These are phyloP conservation scores for Brasilioporus rufonigricans DNA, from an alignment of 768 basidiomycete genomes.

Conservation along the genomic window DNA sequence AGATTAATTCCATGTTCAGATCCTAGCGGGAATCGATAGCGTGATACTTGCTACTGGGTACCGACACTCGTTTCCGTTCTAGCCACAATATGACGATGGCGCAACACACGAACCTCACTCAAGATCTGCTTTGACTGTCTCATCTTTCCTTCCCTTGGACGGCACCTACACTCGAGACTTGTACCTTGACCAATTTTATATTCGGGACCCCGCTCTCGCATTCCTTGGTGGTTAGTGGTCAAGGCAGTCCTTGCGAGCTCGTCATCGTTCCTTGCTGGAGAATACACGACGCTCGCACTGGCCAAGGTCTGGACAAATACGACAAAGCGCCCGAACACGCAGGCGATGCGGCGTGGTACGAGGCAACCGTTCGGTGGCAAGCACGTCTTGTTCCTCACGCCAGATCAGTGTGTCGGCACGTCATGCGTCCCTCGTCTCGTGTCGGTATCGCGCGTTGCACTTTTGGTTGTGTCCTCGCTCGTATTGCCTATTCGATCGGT, in stretches of 20 bases:
- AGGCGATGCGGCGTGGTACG: neutral
- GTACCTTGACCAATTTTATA: constrained; percentile 14
- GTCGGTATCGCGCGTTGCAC: no score
- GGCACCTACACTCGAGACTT: constrained; percentile 11
- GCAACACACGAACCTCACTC: neutral
- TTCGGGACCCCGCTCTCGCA: constrained; percentile 10
- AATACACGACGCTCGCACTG: neutral
- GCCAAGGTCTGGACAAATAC: neutral
- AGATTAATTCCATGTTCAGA: neutral
- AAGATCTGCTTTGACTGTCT: neutral
- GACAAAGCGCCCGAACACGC: neutral
- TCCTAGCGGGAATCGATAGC: constrained; percentile 3
- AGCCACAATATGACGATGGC: constrained; percentile 15
- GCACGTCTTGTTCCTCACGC: no score
- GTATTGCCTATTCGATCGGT: neutral
- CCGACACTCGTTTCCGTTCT: constrained; percentile 21
- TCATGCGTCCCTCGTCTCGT: no score
- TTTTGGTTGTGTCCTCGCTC: no score
- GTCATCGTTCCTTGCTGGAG: neutral
- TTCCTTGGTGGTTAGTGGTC: neutral
- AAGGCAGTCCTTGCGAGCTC: neutral
- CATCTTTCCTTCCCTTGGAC: constrained; percentile 8
- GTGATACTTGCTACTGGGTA: constrained; percentile 11
- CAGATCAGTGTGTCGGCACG: no score
- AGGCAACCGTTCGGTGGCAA: no score